Conservation (phyloP, 164 flowering plant species). For the Macadamia tetraphylla region DNA sequence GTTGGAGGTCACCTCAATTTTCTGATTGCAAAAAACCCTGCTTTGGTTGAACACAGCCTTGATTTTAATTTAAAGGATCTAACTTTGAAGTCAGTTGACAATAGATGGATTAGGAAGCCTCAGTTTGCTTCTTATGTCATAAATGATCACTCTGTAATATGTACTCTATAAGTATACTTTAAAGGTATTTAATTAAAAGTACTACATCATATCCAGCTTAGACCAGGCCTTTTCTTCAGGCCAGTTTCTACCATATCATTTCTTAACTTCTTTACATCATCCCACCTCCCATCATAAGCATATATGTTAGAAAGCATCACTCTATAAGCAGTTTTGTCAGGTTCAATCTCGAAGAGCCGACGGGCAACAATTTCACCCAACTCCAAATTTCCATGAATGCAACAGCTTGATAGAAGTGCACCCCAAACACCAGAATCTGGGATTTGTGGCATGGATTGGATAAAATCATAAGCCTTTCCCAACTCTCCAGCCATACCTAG, state of each 20-base stretch:
- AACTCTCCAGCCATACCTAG: too few species aligned
- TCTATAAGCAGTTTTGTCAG: conserved; percentile 41
- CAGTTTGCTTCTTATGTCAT: too few species aligned
- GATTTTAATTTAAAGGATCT: too few species aligned
- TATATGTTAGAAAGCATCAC: conserved; percentile 75
- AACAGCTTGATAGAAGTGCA: conserved; percentile 74
- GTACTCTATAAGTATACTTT: too few species aligned
- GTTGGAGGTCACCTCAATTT: too few species aligned
- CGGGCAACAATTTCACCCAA: conserved; percentile 47
- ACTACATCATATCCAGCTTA: conserved; percentile 42
- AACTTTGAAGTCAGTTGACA: too few species aligned
- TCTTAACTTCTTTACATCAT: conserved; percentile 53
- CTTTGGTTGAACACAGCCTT: too few species aligned
- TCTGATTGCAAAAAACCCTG: too few species aligned
- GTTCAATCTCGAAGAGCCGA: conserved; percentile 34
- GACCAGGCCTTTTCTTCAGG: conserved; percentile 45
- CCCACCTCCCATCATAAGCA: conserved; percentile 68
- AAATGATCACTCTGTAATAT: too few species aligned
- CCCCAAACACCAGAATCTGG: conserved; percentile 75
- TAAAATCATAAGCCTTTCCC: too few species aligned
- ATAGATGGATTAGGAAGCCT: too few species aligned
- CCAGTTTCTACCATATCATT: conserved; percentile 25
- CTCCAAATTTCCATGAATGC: conserved; percentile 39
- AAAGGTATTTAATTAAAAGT: too few species aligned
- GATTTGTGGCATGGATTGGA: conserved; percentile 11